These are phyloP conservation scores for Aspergillus texensis DNA, from an alignment of 2,329 filamentous ascomycete species.

Conservation along the genomic window DNA sequence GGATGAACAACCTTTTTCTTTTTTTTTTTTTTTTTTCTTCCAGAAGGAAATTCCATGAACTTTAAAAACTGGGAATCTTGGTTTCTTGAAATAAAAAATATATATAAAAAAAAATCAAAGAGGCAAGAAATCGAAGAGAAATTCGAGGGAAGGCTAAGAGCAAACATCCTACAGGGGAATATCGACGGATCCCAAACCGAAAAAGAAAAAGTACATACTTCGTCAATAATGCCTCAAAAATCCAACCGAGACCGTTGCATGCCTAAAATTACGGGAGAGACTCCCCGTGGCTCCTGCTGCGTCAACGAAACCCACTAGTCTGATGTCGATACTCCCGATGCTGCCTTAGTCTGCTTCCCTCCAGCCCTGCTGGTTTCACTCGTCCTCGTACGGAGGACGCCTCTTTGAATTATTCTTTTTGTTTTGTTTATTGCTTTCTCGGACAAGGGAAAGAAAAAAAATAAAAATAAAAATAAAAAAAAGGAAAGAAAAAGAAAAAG, in stretches of 20 bases:
- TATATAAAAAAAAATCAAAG: neutral
- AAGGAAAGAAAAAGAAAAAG: no score
- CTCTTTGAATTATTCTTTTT: neutral
- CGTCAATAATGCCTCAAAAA: neutral
- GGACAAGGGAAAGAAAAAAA: neutral
- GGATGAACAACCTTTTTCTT: neutral
- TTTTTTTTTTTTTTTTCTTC: neutral
- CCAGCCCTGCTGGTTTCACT: conserved; percentile 1
- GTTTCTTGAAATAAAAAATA: neutral
- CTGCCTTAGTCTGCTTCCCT: neutral
- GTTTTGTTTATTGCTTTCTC: neutral
- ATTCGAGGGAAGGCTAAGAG: no score
- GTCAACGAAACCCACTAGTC: neutral
- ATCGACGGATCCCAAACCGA: neutral
- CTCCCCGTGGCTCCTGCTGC: neutral
- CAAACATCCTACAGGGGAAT: no score
- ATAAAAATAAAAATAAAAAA: no score
- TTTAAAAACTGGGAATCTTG: neutral
- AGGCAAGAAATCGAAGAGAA: neutral
- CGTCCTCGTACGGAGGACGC: neutral
- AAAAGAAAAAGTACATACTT: neutral
- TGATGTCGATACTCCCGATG: neutral
- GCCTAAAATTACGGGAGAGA: conserved; percentile 1
- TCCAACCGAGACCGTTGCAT: neutral
- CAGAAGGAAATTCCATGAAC: neutral